Evolutionary conservation across 805 yeast genomes (phyloP).

Genomic region (Kurtzmaniella cleridarum): DNA sequence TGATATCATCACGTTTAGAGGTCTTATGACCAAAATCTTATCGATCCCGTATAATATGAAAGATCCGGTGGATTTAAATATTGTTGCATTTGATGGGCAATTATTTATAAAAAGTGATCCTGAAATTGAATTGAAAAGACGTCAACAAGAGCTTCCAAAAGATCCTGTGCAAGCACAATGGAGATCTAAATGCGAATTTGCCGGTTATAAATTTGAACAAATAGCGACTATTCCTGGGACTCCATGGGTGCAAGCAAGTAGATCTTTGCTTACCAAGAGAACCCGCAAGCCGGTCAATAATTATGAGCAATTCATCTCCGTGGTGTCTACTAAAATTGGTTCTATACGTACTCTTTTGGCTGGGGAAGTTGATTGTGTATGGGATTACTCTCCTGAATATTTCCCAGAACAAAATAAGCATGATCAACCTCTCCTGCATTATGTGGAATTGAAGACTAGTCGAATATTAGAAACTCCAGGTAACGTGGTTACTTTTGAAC

Average conservation of each 20-base stretch:
- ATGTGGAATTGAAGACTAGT: slow-evolving; percentile 80
- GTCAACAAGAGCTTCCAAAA: slow-evolving; percentile 15
- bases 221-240: slow-evolving; percentile 59
- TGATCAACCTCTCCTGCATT: slow-evolving; percentile 58
- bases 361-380: slow-evolving; percentile 90
- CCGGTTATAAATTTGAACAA: slow-evolving; percentile 84
- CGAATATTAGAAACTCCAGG: slow-evolving; percentile 48
- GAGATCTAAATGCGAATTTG: slow-evolving; percentile 41
- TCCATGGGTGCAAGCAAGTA: slow-evolving; percentile 67
- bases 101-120: slow-evolving; percentile 54
- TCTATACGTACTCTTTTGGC: slow-evolving; percentile 61
- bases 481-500: slow-evolving; percentile 64
- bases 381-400: slow-evolving; percentile 65
- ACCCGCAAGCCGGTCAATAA: slow-evolving; percentile 55
- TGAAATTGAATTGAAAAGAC: slow-evolving; percentile 29
- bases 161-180: slow-evolving; percentile 18
- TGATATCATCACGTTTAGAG: slow-evolving; percentile 80
- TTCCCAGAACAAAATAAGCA: slow-evolving; percentile 14
- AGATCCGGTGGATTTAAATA: slow-evolving; percentile 56
- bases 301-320: slow-evolving; percentile 71
- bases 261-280: slow-evolving; percentile 66
- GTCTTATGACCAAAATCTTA: slow-evolving; percentile 70
- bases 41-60: slow-evolving; percentile 56
- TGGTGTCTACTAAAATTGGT: slow-evolving; percentile 86
- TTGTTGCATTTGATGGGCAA: slow-evolving; percentile 71